Base-by-base conservation (phyloP, 1,284 basidiomycete species). In the Entoloma clypeatum region DNA sequence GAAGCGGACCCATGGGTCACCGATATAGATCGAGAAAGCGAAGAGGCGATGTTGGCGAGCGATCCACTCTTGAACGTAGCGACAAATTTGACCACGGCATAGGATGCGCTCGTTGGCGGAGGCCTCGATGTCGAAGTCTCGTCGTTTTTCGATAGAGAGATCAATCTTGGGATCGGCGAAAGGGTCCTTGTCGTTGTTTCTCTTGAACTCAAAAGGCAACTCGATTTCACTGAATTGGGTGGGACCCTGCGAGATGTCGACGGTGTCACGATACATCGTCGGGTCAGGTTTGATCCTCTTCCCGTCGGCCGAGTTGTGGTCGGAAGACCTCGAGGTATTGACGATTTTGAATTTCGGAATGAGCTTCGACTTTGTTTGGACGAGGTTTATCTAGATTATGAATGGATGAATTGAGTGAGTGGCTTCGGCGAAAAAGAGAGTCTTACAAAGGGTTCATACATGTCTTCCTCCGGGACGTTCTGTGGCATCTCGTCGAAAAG, bases 11-110 rank as follows among this genome's bases (percentile, higher is more conserved):
- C 21, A 46, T 1, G 38, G 30, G 16, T 41, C 32, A 17, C 26
- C 41, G 24, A 54, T 36, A 10, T 39, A 50, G 14, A 52, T 24
- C 6, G 43, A 35, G 30, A 51, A 53, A 6, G 27, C 39, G 33
- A 44, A 44, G 1, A 22, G 21, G 3, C 47, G 51, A 39, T 51
- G 47, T 23, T 55, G 51, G 7, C 44, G 21, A 0, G 43, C 29
- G 30, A 23, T 44, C 31, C 44, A 27, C 8, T 47, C 43, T 2
- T 31, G 39, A 7, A 46, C 43, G 31, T 51, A 55, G 5, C 32
- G 23, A 17, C 34, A 36, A 8, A 54, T 34, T 26, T 53, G 53
- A 11, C 41, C 41, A 1, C 44, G 50, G 11, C 14, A 36, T 16
- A 27, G 16, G 13, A 5, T 29, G 3, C 3, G 22, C 10, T 42